Base-by-base conservation (phyloP, 805 yeast genomes). In the Candida jianshihensis region DNA sequence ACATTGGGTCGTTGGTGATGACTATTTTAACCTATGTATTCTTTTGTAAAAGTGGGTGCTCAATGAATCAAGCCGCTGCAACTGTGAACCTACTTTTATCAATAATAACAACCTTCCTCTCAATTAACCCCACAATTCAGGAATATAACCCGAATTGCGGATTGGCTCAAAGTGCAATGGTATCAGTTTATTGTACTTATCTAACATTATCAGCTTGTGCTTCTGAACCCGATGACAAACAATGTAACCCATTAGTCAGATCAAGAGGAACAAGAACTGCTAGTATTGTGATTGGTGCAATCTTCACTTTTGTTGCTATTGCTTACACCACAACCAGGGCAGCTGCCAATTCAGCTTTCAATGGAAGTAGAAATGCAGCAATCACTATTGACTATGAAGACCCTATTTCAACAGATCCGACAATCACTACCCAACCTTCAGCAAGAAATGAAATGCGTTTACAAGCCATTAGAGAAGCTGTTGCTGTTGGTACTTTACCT, bases 311-410 rank as follows among this genome's bases (percentile, higher is more conserved):
- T 53, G 69, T 86, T 35, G 97, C 99, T 0, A 84, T 92, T 44
- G 97, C 97, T 0, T 94, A 92, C 57, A 92, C 98, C 2, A 92
- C 98, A 0, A 88, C 96, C 1, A 74, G 97, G 45, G 98, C 97
- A 1, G 98, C 97, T 5, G 88, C 90, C 3, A 79, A 78, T 40
- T 75, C 84, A 12, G 77, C 81, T 1, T 73, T 77, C 66, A 60
- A 72, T 58, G 71, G 73, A 38, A 41, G 62, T 11, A 50, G 56
- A 19, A 59, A 54, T 39, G 60, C 68, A 19, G 47, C 61, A 7
- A 63, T 65, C 18, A 53, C 61, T 36, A 46, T 62, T 35, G 41
- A 53, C 35, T 49, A 50, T 28, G 55, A 54, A 17, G 53, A 49
- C 12, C 57, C 59, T 10, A 30, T 46, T 4, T 29, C 41, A 1